Evolutionary conservation across 2,329 filamentous ascomycete species (phyloP), one percentile per base, ranked within the genome.

Genomic region (Ophiostoma perfectum): DNA sequence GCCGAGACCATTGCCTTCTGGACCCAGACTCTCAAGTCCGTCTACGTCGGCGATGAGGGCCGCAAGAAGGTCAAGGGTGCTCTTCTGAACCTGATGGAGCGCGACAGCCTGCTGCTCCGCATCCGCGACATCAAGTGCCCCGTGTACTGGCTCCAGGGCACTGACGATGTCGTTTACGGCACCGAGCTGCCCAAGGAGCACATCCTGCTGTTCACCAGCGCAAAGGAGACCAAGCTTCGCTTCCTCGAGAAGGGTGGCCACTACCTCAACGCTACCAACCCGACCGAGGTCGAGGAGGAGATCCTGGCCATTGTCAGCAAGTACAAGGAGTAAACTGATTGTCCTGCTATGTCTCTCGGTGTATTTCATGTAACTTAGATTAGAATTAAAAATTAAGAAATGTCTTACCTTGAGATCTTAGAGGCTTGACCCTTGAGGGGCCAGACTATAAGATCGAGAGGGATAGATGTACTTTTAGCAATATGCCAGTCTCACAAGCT

Each of bases 101-200:
- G 82, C 38, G 82, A 83, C 68, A 78, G 81, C 1, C 75, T 84
- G 6, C 72, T 81, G 6, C 70, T 76, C 9, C 76, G 82, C 4
- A 68, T 83, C 44, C 70, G 76, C 12, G 79, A 83, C 68, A 74
- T 83, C 66, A 79, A 77, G 72, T 83, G 81, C 69, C 82, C 82
- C 3, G 79, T 84, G n/a, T 77, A 80, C 67, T 83, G 81, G 82
- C 74, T 83, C 38, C 81, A 83, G 81, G 80, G 81, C n/a, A 78
- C 78, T 1, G 75, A 75, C 4, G 81, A 83, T 71, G 76, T 76
- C 0, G 78, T 81, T 0, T 83, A 78, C 70, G 75, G 77, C 6
- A 72, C 75, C 4, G 71, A 70, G 12, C 74, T 80, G 55, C 77
- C 80, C 2, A 70, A 74, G 41, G 79, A 82, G 71, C 80, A 84